Conservation (phyloP, 352 stramenopile genomes). For the Peronospora belbahrii region DNA sequence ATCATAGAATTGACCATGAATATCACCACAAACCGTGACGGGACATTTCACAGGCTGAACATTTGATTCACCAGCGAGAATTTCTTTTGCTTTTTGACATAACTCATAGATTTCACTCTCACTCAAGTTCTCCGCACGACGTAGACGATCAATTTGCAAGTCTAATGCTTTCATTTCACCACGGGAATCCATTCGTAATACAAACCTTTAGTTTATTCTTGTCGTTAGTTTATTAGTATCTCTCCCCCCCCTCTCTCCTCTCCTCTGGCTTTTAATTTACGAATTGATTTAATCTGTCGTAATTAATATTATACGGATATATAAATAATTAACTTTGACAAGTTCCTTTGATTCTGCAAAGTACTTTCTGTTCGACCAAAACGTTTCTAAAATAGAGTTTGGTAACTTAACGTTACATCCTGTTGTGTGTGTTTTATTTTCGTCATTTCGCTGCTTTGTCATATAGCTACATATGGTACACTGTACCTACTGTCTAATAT, state of each 20-base stretch:
- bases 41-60: conserved; percentile 80
- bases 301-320: neutral
- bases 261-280: conserved; percentile 13
- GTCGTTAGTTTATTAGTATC: conserved; percentile 1
- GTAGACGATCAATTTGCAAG: conserved; percentile 77
- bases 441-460: neutral
- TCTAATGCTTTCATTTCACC: conserved; percentile 84
- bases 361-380: too few relatives aligned
- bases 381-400: too few relatives aligned
- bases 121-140: conserved; percentile 81
- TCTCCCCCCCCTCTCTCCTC: neutral
- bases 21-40: conserved; percentile 85
- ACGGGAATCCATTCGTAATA: conserved; percentile 32
- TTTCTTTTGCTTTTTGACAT: conserved; percentile 87
- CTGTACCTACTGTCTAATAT: too few relatives aligned
- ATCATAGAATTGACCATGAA: conserved; percentile 88
- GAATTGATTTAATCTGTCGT: conserved; percentile 1
- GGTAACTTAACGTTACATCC: too few relatives aligned
- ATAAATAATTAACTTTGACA: neutral
- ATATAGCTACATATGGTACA: conserved; percentile 1
- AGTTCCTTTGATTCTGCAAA: too few relatives aligned
- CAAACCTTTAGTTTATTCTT: conserved; percentile 5
- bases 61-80: conserved; percentile 77
- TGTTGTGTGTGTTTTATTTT: too few relatives aligned
- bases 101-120: conserved; percentile 86